These are phyloP conservation scores for Citrus sinensis DNA, from an alignment of 345 rosid species.

Conservation along the genomic window DNA sequence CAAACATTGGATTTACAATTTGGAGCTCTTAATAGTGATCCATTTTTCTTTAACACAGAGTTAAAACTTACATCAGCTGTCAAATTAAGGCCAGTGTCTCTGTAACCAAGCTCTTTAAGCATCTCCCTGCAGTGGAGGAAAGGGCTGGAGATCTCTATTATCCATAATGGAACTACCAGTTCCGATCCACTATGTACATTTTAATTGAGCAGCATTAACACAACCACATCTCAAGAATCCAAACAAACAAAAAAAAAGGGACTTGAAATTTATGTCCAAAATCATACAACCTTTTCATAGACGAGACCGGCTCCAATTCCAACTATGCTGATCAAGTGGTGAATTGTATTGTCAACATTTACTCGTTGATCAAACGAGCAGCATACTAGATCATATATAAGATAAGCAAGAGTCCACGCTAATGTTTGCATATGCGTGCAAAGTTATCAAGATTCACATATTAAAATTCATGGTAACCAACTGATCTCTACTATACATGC, in stretches of 20 bases:
- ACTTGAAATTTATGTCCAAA: neutral
- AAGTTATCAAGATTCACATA: neutral
- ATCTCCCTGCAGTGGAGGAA: conserved; percentile 73
- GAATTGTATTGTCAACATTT: conserved; percentile 54
- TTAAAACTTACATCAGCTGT: conserved; percentile 60
- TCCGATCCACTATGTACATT: conserved; percentile 59
- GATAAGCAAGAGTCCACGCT: conserved; percentile 51
- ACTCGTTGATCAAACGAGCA: conserved; percentile 44
- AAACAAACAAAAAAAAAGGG: too few relatives aligned
- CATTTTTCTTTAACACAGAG: neutral
- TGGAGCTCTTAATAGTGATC: neutral
- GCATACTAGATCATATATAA: conserved; percentile 71
- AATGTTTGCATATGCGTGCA: conserved; percentile 45
- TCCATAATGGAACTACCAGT: conserved; percentile 57
- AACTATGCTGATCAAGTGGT: conserved; percentile 81
- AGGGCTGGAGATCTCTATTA: conserved; percentile 89
- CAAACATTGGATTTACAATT: neutral
- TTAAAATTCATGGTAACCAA: neutral
- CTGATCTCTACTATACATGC: neutral
- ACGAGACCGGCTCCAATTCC: conserved; percentile 61
- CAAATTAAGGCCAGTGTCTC: conserved; percentile 60
- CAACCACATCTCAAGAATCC: neutral
- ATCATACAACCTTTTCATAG: conserved; percentile 39
- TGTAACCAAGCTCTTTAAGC: conserved; percentile 77
- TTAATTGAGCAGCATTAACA: neutral